Evolutionary conservation across 179 eudicot genomes (phyloP), one percentile per base, ranked within the genome.

Genomic region (Spergularia azorica): DNA sequence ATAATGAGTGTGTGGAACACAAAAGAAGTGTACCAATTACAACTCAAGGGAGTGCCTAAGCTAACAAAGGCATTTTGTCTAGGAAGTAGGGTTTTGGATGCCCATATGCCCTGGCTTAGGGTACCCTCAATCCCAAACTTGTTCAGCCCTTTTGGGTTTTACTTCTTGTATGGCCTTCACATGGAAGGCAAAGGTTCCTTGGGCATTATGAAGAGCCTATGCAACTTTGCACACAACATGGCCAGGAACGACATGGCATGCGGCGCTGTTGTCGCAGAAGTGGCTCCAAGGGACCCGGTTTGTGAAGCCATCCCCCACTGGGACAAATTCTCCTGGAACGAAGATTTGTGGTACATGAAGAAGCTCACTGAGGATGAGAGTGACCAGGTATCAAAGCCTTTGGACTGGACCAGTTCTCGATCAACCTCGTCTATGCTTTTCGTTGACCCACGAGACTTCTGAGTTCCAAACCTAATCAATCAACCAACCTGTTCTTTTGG

Each of bases 271-370:
- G 96, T 92, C 62, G 90, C 98, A 0, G 98, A 94, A 84, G 94
- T 94, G 74, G 92, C 90, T 15, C 78, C 20, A 61, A 63, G 67
- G 86, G 98, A 94, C 72, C 94, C 92, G 6, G 83, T 91, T 6
- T 71, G 83, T 57, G 86, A 81, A 36, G 90, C 85, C 5, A 84
- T 94, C 9, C 98, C 98, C 0, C 90, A 89, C 81, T 94, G 97
- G 97, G 85, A 76, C 82, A 87, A 67, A 18, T 87, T 92, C 68
- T 94, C 98, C 0, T 88, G 91, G 95, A 86, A 73, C 14, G 94
- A 92, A 65, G 98, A 94, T 56, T 51, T 90, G 57, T 94, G 98
- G 98, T 92, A 89, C 76, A 90, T 92, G 57, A 94, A 94, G 86
- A 86, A 81, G 74, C 85, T 94, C 56, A 21, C 72, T 18, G 43